Conservation (phyloP, 768 basidiomycete species). For the Aureoboletus auriporus region DNA sequence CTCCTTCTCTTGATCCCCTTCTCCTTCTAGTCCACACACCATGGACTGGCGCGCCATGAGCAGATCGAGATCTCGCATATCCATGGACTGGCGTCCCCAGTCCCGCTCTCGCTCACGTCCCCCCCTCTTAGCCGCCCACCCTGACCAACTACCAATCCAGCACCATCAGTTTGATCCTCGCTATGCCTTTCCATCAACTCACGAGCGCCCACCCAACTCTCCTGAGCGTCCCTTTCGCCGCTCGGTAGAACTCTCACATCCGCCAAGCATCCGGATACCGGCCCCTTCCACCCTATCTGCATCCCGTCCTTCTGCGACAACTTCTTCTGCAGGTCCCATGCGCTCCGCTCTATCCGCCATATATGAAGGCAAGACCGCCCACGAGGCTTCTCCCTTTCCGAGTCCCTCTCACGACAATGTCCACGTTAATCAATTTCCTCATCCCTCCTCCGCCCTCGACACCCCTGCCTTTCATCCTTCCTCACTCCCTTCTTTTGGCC, state of each 20-base stretch:
- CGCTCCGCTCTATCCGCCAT: slow-evolving; percentile 45
- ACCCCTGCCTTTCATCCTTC: slow-evolving; percentile 59
- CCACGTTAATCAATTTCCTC: slow-evolving; percentile 34
- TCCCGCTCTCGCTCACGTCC: slow-evolving; percentile 78
- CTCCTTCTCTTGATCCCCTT: slow-evolving; percentile 16
- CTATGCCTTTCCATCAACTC: slow-evolving; percentile 39
- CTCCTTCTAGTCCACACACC: slow-evolving; percentile 37
- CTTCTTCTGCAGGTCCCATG: slow-evolving; percentile 30
- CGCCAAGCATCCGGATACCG: slow-evolving; percentile 36
- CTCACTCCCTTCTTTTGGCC: slow-evolving; percentile 68
- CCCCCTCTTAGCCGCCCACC: slow-evolving; percentile 47
- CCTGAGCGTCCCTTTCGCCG: slow-evolving; percentile 24
- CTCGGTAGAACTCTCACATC: slow-evolving; percentile 20
- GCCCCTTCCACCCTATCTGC: slow-evolving; percentile 40
- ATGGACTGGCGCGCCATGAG: slow-evolving; percentile 97
- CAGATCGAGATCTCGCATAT: slow-evolving; percentile 83
- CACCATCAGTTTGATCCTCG: slow-evolving; percentile 37
- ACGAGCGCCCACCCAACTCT: slow-evolving; percentile 23
- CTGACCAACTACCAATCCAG: slow-evolving; percentile 41
- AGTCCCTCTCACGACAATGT: slow-evolving; percentile 27
- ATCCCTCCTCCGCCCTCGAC: slow-evolving; percentile 38
- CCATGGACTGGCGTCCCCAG: slow-evolving; percentile 87
- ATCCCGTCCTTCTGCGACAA: slow-evolving; percentile 46
- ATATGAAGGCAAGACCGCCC: slow-evolving; percentile 41
- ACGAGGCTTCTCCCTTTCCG: slow-evolving; percentile 35